Evolutionary conservation across 1,284 basidiomycete genomes (phyloP), one percentile per base, ranked within the genome.

Genomic region (Schizopora paradoxa): DNA sequence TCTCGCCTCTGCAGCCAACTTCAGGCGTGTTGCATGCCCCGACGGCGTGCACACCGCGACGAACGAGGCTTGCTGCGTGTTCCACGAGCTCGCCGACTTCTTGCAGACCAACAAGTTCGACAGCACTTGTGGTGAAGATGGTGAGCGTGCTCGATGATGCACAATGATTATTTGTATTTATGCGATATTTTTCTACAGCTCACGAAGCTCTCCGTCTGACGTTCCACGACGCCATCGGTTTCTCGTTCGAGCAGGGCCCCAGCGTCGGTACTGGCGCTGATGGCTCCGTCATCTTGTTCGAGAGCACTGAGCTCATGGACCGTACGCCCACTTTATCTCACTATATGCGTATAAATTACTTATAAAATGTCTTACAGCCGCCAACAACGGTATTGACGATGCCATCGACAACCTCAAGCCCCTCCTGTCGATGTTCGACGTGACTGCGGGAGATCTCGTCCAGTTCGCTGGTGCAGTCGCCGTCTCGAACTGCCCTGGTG

Each of bases 401-500:
- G 28, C 43, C 7, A 47, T 53, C 10, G 19, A 44, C 22, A 25
- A n/a, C 21, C 52, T 55, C 19, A 16, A 11, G 6, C 47, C 47
- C 5, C 47, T 52, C 39, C 35, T 50, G 10, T 44, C 46, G 21
- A 53, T 43, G 14, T 31, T 51, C 41, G 31, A 25, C 7, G 34
- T 56, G 13, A 43, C 53, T 33, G 51, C 53, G n/a, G 54, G 54
- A 16, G 54, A 56, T 49, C 57, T 61, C 52, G 58, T 63, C 36
- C 59, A 61, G 36, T 60, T 63, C 44, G 60, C 60, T 7, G 60
- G 59, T 38, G 60, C 59, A 14, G 56, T 63, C 42, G 60, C n/a
- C 19, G 43, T 61, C 13, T 50, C 53, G 36, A 60, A 60, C 53
- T 61, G 60, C 51, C 58, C 60, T 22, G 59, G 59, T 41, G 59